Percentiles rank a stretch among this genome's conserved stretches.
These are phyloP conservation scores for Corchorus capsularis DNA, from an alignment of 345 rosid genomes.

Conservation along the genomic window DNA sequence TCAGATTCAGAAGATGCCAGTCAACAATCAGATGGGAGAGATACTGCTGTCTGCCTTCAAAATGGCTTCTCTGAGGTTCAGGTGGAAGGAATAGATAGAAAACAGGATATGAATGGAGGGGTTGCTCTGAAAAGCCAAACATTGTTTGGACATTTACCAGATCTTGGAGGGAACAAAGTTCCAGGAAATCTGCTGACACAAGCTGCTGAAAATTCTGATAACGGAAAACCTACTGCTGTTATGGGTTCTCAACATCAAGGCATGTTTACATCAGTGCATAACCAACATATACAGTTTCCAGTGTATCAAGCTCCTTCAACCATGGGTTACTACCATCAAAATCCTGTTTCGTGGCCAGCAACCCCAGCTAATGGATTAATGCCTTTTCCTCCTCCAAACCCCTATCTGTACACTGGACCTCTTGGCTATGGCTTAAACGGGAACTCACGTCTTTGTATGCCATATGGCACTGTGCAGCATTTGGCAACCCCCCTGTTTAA, in stretches of 20 bases:
- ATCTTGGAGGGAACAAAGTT: constrained; percentile 25
- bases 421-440: constrained; percentile 63
- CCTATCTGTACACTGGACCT: constrained; percentile 60
- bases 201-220: constrained; percentile 37
- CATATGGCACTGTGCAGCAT: constrained; percentile 58
- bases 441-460: constrained; percentile 66
- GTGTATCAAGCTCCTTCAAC: constrained; percentile 67
- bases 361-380: constrained; percentile 58
- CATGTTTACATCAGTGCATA: constrained; percentile 48
- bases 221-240: constrained; percentile 34
- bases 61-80: constrained; percentile 45
- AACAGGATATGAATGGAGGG: constrained; percentile 30
- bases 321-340: constrained; percentile 79
- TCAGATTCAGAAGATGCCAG: constrained; percentile 85
- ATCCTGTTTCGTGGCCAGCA: constrained; percentile 71
- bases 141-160: constrained; percentile 33
- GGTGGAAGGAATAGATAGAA: constrained; percentile 38
- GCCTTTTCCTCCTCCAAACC: constrained; percentile 53
- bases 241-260: constrained; percentile 55
- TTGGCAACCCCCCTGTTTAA: constrained; percentile 46
- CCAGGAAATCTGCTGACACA: constrained; percentile 40
- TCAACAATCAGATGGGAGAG: constrained; percentile 68
- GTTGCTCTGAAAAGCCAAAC: constrained; percentile 38
- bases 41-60: constrained; percentile 34
- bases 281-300: constrained; percentile 58